These are phyloP conservation scores for Kondoa subrosea DNA, from an alignment of 768 basidiomycete genomes.

Conservation along the genomic window DNA sequence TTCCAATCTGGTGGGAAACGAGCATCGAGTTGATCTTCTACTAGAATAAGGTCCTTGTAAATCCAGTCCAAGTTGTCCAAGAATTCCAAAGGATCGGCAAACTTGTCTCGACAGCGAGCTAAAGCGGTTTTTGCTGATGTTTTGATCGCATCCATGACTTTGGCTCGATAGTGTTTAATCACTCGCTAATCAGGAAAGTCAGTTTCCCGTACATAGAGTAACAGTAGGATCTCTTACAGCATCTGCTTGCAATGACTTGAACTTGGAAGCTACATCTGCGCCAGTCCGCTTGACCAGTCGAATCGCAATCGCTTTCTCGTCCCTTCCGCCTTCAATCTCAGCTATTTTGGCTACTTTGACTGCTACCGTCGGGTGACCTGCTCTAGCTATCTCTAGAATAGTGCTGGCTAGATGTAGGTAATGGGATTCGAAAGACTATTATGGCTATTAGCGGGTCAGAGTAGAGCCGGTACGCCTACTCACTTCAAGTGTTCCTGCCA, in stretches of 20 bases:
- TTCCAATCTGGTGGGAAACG: slow-evolving; percentile 89
- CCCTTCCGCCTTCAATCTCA: slow-evolving; percentile 79
- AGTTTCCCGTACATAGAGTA: no score
- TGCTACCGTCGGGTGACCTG: slow-evolving; percentile 65
- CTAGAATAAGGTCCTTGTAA: slow-evolving; percentile 84
- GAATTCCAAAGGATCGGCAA: slow-evolving; percentile 53
- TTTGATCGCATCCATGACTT: slow-evolving; percentile 61
- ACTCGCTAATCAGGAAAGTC: slow-evolving; percentile 79
- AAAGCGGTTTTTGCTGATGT: slow-evolving; percentile 22
- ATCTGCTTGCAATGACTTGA: slow-evolving; percentile 24
- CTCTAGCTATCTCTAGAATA: slow-evolving; percentile 58
- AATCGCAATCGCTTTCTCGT: slow-evolving; percentile 91
- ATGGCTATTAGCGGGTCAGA: no score
- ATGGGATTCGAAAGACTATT: slow-evolving; percentile 78
- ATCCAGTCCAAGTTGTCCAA: slow-evolving; percentile 66
- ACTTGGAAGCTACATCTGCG: slow-evolving; percentile 56
- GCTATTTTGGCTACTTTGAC: slow-evolving; percentile 84
- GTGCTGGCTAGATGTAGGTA: slow-evolving; percentile 58
- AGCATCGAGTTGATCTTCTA: slow-evolving; percentile 71
- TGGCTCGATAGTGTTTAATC: slow-evolving; percentile 87
- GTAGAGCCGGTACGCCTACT: no score
- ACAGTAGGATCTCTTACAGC: not conserved
- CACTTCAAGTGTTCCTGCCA: slow-evolving; percentile 59
- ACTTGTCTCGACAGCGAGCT: slow-evolving; percentile 24
- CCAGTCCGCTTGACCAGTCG: slow-evolving; percentile 86